A percentile compares a stretch with the other conserved stretches of the same genome.
Conservation (phyloP, 306 rosid species). For the Cicer chorassanicum region DNA sequence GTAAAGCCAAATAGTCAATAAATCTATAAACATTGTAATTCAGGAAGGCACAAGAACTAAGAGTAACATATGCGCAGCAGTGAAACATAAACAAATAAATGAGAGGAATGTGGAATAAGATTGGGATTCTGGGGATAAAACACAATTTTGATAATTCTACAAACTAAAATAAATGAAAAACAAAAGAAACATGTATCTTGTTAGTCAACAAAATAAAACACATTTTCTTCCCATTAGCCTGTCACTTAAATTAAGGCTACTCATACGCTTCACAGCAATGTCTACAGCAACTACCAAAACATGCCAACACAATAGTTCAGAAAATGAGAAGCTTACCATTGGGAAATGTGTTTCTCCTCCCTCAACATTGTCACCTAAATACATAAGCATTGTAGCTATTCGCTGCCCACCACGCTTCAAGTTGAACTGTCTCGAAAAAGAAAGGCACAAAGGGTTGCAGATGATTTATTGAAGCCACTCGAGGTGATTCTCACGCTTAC, state of each 20-base stretch:
- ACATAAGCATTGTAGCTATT: constrained; percentile 90
- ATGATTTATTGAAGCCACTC: constrained; percentile 35
- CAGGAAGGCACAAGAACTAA: constrained; percentile 24
- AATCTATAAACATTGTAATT: constrained; percentile 7
- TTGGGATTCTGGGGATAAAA: constrained; percentile 33
- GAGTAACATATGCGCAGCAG: constrained; percentile 22
- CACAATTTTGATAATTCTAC: constrained; percentile 19
- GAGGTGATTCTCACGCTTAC: constrained; percentile 37
- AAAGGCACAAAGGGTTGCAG: constrained; percentile 22
- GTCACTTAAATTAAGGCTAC: constrained; percentile 33
- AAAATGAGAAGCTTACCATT: constrained; percentile 57
- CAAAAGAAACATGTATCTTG: constrained; percentile 9
- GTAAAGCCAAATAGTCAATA: neutral
- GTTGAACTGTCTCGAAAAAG: constrained; percentile 67
- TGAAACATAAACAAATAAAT: constrained; percentile 18
- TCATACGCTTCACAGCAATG: constrained; percentile 35
- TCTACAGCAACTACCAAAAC: constrained; percentile 32
- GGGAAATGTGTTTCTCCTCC: constrained; percentile 99
- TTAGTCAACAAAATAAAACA: constrained; percentile 34
- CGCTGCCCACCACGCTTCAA: constrained; percentile 99
- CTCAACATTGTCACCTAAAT: constrained; percentile 86
- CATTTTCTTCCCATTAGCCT: constrained; percentile 25
- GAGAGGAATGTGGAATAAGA: constrained; percentile 16
- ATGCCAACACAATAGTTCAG: constrained; percentile 39
- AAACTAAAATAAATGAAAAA: constrained; percentile 3